These are phyloP conservation scores for Miscanthus lutarioriparius DNA, from an alignment of 176 grass and related monocot species.

Conservation along the genomic window DNA sequence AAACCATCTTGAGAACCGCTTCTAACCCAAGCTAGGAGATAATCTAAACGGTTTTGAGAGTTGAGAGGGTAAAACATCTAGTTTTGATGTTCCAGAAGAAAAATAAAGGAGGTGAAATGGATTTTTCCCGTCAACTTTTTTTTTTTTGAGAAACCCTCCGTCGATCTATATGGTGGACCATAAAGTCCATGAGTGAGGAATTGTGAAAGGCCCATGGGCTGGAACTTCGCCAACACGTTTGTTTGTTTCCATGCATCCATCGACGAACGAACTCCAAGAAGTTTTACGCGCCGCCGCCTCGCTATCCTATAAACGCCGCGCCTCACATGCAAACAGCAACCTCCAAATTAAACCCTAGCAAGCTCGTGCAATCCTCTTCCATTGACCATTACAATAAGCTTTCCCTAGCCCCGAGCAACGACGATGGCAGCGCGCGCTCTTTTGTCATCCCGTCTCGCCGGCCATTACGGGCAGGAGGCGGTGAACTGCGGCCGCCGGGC, in stretches of 20 bases:
- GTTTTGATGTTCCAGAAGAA: too few species aligned
- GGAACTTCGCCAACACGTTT: not conserved
- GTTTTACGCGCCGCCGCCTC: not conserved
- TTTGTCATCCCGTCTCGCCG: slow-evolving; percentile 18
- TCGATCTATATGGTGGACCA: not conserved
- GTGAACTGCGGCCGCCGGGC: not conserved
- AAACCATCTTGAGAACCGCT: not conserved
- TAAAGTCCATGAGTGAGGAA: not conserved
- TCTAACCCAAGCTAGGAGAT: not conserved
- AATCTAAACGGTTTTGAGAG: too few species aligned
- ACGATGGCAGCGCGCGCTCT: not conserved
- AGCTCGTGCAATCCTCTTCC: not conserved
- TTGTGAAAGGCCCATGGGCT: not conserved
- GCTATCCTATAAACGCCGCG: not conserved
- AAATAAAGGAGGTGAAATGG: too few species aligned
- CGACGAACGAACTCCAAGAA: not conserved
- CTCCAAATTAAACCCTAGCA: not conserved
- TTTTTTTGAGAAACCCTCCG: too few species aligned
- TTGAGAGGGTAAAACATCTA: too few species aligned
- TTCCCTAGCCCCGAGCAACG: not conserved
- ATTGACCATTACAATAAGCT: not conserved
- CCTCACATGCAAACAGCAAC: not conserved
- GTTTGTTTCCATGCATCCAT: not conserved
- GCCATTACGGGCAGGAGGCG: not conserved
- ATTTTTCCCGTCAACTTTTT: too few species aligned